Evolutionary conservation across 305 asterid genomes (phyloP), one percentile per base, ranked within the genome.

Genomic region (Fraxinus greggii): DNA sequence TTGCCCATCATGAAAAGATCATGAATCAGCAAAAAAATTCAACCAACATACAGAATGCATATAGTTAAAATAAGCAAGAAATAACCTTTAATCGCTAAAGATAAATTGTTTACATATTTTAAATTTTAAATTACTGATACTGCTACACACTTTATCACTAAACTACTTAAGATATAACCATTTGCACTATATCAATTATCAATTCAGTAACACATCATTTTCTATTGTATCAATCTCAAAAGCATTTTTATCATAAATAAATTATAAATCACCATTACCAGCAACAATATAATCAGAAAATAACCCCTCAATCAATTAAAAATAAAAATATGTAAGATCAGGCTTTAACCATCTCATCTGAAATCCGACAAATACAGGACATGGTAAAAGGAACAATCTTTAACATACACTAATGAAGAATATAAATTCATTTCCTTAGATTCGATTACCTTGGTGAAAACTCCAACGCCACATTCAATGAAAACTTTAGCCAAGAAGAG

Each of bases 391-490:
- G 61, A 48, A 48, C 61, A 17, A 48, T 67, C 8, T 28, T 28
- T 2, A 28, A 28, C 33, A 28, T 3, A 67, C 1, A 5, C 6
- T 48, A 48, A 4, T 48, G 61, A 48, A 69, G 21, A 69, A 69
- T 69, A 3, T 5, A 69, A 56, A 29, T 61, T 17, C 23, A 38
- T 17, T 65, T 75, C 54, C 13, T 35, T 31, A 31, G 77, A 79
- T 32, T 63, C n/a, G 33, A 69, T 42, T 80, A 95, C 99, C 98
- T 95, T 95, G 31, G 99, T 95, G 88, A 95, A 93, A 51, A 95
- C 75, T 17, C 99, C 99, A 63, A 95, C 98, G 77, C 99, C 97
- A 78, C 99, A 95, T 81, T 94, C 98, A 83, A 95, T 92, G 65
- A 86, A 92, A 51, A 95, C 86, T 86, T 95, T 95, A 48, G 97